Base-by-base conservation (phyloP, 2,329 filamentous ascomycete species). In the Coniochaeta prunicola region DNA sequence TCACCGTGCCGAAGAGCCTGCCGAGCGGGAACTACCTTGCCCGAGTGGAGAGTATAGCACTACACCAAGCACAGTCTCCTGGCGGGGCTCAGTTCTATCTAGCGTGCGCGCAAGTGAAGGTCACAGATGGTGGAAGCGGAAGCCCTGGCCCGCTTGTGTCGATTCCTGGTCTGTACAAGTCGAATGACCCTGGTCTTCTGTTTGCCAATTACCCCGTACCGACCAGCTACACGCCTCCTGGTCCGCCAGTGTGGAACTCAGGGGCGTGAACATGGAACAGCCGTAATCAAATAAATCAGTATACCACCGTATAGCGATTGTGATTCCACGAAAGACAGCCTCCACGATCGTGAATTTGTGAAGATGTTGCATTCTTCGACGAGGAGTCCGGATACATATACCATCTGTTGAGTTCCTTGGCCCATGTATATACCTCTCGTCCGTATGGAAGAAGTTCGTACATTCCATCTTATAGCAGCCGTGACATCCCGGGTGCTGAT, bases 11-110 rank as follows among this genome's bases (percentile, higher is more conserved):
- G 17, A 42, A 21, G 4, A 21, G 15, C 13, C 28, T 59, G 3
- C 58, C 59, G 2, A 56, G 15, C 30, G 53, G 59, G 10, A 58
- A 57, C 42, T 61, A 62, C 34, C 59, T 62, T 21, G 59, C 59
- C 9, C 59, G 61, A 3, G 58, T 59, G n/a, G 61, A 61, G 36
- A 61, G 58, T 50, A 62, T 62, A 56, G 61, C 61, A 2, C 56
- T 61, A 9, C 59, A 62, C 26, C 59, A 59, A 36, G 58, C 61
- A 1, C 59, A 62, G 57, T 56, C 57, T 2, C 45, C 40, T 2
- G 61, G 59, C 9, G 59, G 58, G 4, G 59, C 61, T 10, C 61
- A 62, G 53, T 53, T 62, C 33, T 62, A 61, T 28, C 45, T 61
- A 2, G 58, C 61, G 0, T 62, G 59, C 13, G 59, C 59, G 2